Evolutionary conservation across 192 early-diverging fungal genomes (phyloP).

Genomic region (Lobosporangium transversale): DNA sequence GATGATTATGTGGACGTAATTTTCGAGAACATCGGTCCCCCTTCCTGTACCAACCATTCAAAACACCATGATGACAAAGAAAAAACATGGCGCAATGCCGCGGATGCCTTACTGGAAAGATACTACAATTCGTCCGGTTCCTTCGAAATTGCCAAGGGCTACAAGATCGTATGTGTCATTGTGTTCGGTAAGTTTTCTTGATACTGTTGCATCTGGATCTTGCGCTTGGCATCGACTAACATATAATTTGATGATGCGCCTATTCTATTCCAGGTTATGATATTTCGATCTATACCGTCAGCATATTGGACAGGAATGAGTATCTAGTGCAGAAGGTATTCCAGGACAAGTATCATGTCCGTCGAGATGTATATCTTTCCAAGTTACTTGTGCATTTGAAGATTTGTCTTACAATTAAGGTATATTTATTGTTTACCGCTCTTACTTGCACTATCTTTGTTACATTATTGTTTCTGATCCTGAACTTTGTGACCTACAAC

Average conservation of each 20-base stretch:
- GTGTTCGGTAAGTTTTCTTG: slow-evolving; percentile 4
- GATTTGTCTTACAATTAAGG: slow-evolving; percentile 23
- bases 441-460: not conserved
- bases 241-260: too few relatives aligned
- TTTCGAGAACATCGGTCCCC: slow-evolving; percentile 14
- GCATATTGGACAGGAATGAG: slow-evolving; percentile 10
- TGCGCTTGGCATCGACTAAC: not conserved
- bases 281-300: slow-evolving; percentile 13
- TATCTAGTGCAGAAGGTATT: slow-evolving; percentile 10
- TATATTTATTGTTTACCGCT: not conserved
- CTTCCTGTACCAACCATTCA: slow-evolving; percentile 4
- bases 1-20: too few relatives aligned
- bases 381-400: slow-evolving; percentile 22
- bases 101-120: slow-evolving; percentile 18
- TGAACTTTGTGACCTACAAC: not conserved
- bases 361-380: slow-evolving; percentile 15
- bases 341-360: slow-evolving; percentile 15
- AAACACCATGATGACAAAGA: slow-evolving; percentile 22
- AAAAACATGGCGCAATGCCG: slow-evolving; percentile 19
- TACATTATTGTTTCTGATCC: not conserved
- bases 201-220: not conserved
- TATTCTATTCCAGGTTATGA: slow-evolving; percentile 4
- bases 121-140: slow-evolving; percentile 5
- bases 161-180: slow-evolving; percentile 9
- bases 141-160: not conserved